Evolutionary conservation across 352 stramenopile species (phyloP).

Genomic region (Pythium pectinolyticum): DNA sequence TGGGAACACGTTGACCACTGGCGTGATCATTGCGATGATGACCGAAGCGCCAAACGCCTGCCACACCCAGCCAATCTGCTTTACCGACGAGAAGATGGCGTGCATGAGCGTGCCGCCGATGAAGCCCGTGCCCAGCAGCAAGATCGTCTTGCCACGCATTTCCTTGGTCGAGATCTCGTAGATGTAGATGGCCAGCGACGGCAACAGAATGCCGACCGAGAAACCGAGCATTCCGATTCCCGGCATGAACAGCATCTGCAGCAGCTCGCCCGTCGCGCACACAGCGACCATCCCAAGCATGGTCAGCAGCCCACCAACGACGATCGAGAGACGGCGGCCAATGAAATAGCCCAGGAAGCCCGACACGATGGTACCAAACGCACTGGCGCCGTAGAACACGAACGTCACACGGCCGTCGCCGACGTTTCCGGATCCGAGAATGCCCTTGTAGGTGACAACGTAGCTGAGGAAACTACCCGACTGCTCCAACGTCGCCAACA

Average conservation of each 20-base stretch:
- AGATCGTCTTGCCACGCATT: slow-evolving; percentile 68
- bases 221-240: slow-evolving; percentile 60
- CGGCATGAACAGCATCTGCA: slow-evolving; percentile 48
- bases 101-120: slow-evolving; percentile 57
- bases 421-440: slow-evolving; percentile 44
- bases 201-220: slow-evolving; percentile 64
- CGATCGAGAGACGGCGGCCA: slow-evolving; percentile 59
- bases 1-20: slow-evolving; percentile 70
- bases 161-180: slow-evolving; percentile 81
- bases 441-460: slow-evolving; percentile 54
- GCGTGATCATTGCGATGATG: slow-evolving; percentile 67
- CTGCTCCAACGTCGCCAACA: slow-evolving; percentile 64
- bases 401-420: slow-evolving; percentile 62
- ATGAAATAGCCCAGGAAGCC: slow-evolving; percentile 61
- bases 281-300: slow-evolving; percentile 66
- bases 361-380: slow-evolving; percentile 54
- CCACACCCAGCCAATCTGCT: slow-evolving; percentile 77
- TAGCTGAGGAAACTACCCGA: slow-evolving; percentile 72
- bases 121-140: slow-evolving; percentile 66
- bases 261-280: slow-evolving; percentile 51
- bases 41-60: slow-evolving; percentile 64
- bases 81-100: slow-evolving; percentile 51
- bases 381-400: slow-evolving; percentile 48
- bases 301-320: slow-evolving; percentile 60
- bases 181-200: slow-evolving; percentile 72